A percentile compares a stretch with the other conserved stretches of the same genome.
Conservation (phyloP, 805 yeast genomes). For the Kazachstania taianensis region DNA sequence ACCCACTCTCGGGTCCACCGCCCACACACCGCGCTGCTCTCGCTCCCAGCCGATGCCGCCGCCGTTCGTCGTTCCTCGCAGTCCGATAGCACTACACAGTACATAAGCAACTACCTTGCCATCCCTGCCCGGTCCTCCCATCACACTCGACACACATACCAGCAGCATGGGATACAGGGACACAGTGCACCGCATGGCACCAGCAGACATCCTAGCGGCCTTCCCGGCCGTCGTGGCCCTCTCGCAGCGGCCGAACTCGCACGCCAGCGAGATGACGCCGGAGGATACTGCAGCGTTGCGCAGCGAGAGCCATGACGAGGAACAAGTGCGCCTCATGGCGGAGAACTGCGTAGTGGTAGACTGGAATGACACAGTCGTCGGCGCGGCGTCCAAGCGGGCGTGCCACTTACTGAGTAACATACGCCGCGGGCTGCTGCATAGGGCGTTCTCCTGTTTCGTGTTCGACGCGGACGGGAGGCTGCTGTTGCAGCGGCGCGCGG, state of each 20-base stretch:
- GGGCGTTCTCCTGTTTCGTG: constrained; percentile 93
- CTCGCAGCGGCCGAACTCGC: constrained; percentile 48
- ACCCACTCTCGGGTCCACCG: too few species aligned
- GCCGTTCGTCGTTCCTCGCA: too few species aligned
- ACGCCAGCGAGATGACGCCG: constrained; percentile 28
- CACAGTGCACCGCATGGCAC: constrained; percentile 43
- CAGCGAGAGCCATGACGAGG: constrained; percentile 85
- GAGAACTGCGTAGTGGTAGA: constrained; percentile 92
- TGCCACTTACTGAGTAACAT: constrained; percentile 86
- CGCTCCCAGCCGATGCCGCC: too few species aligned
- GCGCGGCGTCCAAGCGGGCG: constrained; percentile 87
- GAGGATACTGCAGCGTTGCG: constrained; percentile 31
- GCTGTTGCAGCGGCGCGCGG: constrained; percentile 89
- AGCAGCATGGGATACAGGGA: constrained; percentile 40
- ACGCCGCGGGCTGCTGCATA: constrained; percentile 74
- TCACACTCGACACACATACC: too few species aligned
- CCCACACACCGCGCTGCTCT: too few species aligned
- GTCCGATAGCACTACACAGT: too few species aligned
- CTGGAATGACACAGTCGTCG: constrained; percentile 76
- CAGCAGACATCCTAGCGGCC: constrained; percentile 39
- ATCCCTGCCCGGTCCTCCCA: too few species aligned
- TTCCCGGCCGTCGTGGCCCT: constrained; percentile 67
- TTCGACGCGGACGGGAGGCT: constrained; percentile 70
- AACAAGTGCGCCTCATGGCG: constrained; percentile 90
- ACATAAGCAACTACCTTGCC: too few species aligned